Evolutionary conservation across 352 stramenopile species (phyloP), one percentile per base, ranked within the genome.

Genomic region (Phytopythium helicoides): DNA sequence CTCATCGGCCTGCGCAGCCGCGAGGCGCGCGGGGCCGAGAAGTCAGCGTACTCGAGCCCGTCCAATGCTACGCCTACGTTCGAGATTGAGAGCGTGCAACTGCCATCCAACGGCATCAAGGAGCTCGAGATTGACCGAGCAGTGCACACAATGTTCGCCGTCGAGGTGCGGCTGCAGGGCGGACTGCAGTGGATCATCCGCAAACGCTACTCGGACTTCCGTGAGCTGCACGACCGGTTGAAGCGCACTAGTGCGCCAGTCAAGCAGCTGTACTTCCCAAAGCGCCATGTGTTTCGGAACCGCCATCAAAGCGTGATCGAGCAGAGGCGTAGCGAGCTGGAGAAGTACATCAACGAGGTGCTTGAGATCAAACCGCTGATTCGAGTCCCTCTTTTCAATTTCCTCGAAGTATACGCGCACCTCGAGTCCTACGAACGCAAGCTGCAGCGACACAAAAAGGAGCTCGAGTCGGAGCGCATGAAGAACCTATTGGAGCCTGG

Each of bases 161-260:
- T 95, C 16, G 81, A 95, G 54, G 82, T 95, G 56, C 74, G 65
- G 18, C 71, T 95, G 19, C 78, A 88, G 38, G 81, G 79, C 26
- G 80, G 81, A 5, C 67, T 94, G n/a, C 78, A 90, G 54, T 95
- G 86, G 86, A 86, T 91, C 58, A 93, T 91, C 37, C 75, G 88
- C 62, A 95, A 95, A 54, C 83, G 86, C 4, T 95, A 95, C 66
- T 94, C 83, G 58, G 86, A 95, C 53, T 95, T 95, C 58, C 64
- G 83, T 49, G 83, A 94, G 45, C 83, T 95, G 8, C 83, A 95
- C 50, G 86, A 95, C 44, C 62, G 81, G 0, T 71, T 95, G 16
- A 91, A 93, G 58, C 69, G 80, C 46, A 91, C 81, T 11, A 95
- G 77, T 52, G 65, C 69, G 22, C 58, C 75, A 3, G 83, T 95